Conservation (phyloP, 768 basidiomycete genomes). For the Pleurotus djamor region DNA sequence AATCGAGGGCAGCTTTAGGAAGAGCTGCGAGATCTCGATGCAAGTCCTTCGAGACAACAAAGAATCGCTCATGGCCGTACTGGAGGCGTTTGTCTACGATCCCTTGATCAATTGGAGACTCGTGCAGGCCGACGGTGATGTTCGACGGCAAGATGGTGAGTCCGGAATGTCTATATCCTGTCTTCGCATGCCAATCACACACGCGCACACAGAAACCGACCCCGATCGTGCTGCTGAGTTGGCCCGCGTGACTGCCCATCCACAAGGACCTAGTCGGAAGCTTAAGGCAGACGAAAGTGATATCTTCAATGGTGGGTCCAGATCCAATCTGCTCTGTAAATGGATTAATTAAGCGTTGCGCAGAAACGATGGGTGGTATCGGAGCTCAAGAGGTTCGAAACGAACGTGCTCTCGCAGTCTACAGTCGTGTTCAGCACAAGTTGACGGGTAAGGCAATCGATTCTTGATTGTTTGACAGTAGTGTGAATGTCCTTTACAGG, state of each 20-base stretch:
- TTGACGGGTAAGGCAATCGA: constrained; percentile 64
- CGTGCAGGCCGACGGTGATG: constrained; percentile 81
- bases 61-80: constrained; percentile 98
- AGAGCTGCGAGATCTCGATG: constrained; percentile 98
- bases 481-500: constrained; percentile 38
- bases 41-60: constrained; percentile 93
- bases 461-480: no score
- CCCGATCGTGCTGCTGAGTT: constrained; percentile 61
- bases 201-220: constrained; percentile 42
- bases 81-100: constrained; percentile 99
- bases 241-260: constrained; percentile 65
- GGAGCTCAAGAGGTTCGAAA: constrained; percentile 88
- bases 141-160: constrained; percentile 65
- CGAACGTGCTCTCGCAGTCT: constrained; percentile 85
- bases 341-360: background rate
- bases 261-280: constrained; percentile 79
- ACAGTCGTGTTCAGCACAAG: constrained; percentile 94
- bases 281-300: constrained; percentile 91
- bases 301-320: constrained; percentile 77
- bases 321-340: background rate
- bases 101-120: constrained; percentile 97
- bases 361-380: constrained; percentile 46
- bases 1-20: constrained; percentile 95
- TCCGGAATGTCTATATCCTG: constrained; percentile 4
- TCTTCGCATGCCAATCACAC: constrained; percentile 17